Percentiles rank a stretch among this genome's conserved stretches.
Evolutionary conservation across 306 rosid genomes (phyloP).

Genomic region (Pyrus pyrifolia): DNA sequence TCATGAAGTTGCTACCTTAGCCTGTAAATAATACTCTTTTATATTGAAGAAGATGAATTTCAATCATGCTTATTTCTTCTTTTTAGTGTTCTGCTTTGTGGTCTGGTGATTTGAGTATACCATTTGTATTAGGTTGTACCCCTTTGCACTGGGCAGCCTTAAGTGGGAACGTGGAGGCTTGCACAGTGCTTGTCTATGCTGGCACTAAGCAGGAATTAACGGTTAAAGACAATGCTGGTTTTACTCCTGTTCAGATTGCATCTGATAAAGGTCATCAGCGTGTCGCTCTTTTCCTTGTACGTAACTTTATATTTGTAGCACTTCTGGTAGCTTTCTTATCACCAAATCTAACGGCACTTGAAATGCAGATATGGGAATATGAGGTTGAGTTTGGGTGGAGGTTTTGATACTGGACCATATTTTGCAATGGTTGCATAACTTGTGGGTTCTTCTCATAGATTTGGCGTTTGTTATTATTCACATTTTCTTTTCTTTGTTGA

Average conservation of each 20-base stretch:
- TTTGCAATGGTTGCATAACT: neutral
- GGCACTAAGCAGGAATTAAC: conserved; percentile 74
- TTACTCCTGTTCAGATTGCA: conserved; percentile 86
- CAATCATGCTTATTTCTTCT: neutral
- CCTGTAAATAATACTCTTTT: neutral
- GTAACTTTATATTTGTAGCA: conserved; percentile 35
- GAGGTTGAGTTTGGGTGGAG: conserved; percentile 8
- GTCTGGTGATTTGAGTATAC: conserved; percentile 16
- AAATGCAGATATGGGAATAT: conserved; percentile 7
- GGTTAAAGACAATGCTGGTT: conserved; percentile 79
- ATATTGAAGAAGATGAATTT: neutral
- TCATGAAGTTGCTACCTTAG: neutral
- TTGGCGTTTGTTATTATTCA: neutral
- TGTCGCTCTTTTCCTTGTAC: conserved; percentile 86
- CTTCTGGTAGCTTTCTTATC: neutral
- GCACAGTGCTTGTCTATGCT: conserved; percentile 86
- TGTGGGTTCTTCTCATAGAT: neutral
- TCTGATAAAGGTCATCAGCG: conserved; percentile 90
- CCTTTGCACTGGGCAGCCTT: conserved; percentile 96
- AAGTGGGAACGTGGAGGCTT: conserved; percentile 68
- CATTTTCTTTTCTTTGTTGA: neutral
- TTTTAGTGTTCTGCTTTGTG: conserved; percentile 9
- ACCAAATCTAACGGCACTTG: conserved; percentile 15
- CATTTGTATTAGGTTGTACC: conserved; percentile 60
- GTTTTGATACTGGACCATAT: neutral